Evolutionary conservation across 2,329 filamentous ascomycete species (phyloP), one percentile per base, ranked within the genome.

Genomic region (Fusarium keratoplasticum): DNA sequence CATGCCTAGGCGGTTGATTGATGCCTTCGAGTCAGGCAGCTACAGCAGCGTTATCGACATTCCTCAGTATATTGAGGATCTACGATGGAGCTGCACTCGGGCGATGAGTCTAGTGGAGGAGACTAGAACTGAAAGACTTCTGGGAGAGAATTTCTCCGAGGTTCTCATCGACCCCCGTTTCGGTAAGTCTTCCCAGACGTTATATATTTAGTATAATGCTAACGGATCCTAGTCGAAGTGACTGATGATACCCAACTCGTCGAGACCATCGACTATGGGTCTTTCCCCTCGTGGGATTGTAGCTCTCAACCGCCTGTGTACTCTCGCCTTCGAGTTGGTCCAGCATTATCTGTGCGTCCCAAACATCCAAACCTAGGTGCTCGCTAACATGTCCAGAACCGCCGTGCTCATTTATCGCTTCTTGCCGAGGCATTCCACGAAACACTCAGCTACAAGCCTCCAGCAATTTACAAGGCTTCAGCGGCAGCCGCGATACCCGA

Each of bases 51-150:
- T 90, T 1, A 77, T 88, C 5, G 82, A 84, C 20, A 85, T 90
- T 66, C 83, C 86, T 0, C 72, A 81, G 13, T 86, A 86, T 57
- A 85, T 85, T 16, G 80, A 85, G 22, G 79, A 81, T 3, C 80
- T 89, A 36, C 81, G 85, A 14, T 81, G 80, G 33, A 89, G 89
- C 73, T 88, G 86, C 64, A 90, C 88, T 0, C 78, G 88, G 10
- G 84, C 84, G 10, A 87, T 90, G 84, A 84, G 87, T 11, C 77
- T 88, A 1, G 81, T 89, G 0, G 89, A 91, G 73, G 86, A 87
- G 66, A 80, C 84, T 5, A 84, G 87, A 36, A 86, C 86, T 0
- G 80, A 83, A 11, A 82, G 88, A 29, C 78, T 86, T 4, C 80
- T 86, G 6, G 84, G 84, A 0, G 82, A 83, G 3, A 82, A 82